phyloP scores from a whole-genome alignment of 2,329 filamentous ascomycete species.

The Paraconiothyrium sp. region DNA sequence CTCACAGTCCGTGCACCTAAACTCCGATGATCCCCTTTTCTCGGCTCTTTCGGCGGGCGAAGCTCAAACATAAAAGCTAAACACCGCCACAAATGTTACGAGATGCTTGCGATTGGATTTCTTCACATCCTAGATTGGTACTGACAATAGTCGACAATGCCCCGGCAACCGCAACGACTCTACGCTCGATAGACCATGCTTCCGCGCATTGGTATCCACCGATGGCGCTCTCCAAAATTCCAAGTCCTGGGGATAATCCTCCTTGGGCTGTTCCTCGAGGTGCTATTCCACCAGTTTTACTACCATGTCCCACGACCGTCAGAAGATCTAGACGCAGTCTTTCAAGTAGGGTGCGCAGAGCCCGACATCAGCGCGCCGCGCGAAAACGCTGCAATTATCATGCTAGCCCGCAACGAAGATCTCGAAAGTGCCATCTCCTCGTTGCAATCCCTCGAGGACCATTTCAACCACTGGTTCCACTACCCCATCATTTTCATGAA shows the following conservation, averaged over 20 bases:
- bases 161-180: not conserved
- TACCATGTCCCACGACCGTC: slow-evolving; percentile 18
- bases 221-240: slow-evolving; percentile 17
- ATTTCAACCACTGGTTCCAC: slow-evolving; percentile 97
- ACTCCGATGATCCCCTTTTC: slow-evolving; percentile 1
- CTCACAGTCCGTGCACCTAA: slow-evolving; percentile 4
- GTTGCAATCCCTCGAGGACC: slow-evolving; percentile 70
- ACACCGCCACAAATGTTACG: not conserved
- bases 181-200: slow-evolving; percentile 11
- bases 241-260: slow-evolving; percentile 5
- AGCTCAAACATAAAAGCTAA: not conserved
- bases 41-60: not conserved
- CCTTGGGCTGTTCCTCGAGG: slow-evolving; percentile 14
- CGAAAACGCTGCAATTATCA: slow-evolving; percentile 21
- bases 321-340: slow-evolving; percentile 11
- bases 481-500: slow-evolving; percentile 99
- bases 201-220: slow-evolving; percentile 6
- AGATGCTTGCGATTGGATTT: not conserved
- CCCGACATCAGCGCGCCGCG: slow-evolving; percentile 15
- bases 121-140: not conserved
- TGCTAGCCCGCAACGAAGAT: slow-evolving; percentile 19
- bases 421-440: slow-evolving; percentile 13
- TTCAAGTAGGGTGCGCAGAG: slow-evolving; percentile 20
- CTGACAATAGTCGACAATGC: slow-evolving; percentile 2
- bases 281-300: slow-evolving; percentile 16